Evolutionary conservation across 768 basidiomycete genomes (phyloP), one percentile per base, ranked within the genome.

Genomic region (Rhizopogon salebrosus): DNA sequence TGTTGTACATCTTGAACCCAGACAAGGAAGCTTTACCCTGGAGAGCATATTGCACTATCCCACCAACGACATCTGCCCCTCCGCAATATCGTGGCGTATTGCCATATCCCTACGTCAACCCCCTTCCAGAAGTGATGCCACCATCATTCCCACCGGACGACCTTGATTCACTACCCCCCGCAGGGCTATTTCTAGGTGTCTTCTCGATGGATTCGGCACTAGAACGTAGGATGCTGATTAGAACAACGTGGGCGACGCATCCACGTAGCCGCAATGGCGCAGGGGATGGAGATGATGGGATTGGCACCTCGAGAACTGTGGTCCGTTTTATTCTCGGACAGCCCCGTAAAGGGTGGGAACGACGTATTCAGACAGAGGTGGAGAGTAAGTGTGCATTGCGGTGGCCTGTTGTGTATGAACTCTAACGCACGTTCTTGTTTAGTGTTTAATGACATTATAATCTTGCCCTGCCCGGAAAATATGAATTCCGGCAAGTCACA

Each of bases 401-500:
- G 41, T n/a, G 3, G 7, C 46, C 20, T 51, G 11, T 41, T 57
- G 41, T 41, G 52, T 43, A 40, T 22, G 8, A 23, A 10, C 48
- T 40, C 48, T 59, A 45, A 51, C 35, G 36, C 37, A 37, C 61
- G 49, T 51, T 35, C 23, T 40, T 39, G 1, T n/a, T 34, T 64
- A 92, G 90, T 80, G 66, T 92, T 85, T 67, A 88, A 92, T 62
- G 92, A 94, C 66, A 87, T 95, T 53, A 74, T 93, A 57, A 77
- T 95, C 43, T 77, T 97, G 40, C 89, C 92, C 24, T 83, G 86
- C 40, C 63, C 80, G 9, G 95, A 98, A 72, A 97, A 98, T 69
- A 98, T 98, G 95, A 98, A 98, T 69, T 74, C 80, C 43, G 95
- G 95, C 52, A 98, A 98, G 70, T 89, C 90, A 4, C 78, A 95